Conservation (phyloP, 371 early-diverging fungal genomes). For the Saksenaea vasiformis region DNA sequence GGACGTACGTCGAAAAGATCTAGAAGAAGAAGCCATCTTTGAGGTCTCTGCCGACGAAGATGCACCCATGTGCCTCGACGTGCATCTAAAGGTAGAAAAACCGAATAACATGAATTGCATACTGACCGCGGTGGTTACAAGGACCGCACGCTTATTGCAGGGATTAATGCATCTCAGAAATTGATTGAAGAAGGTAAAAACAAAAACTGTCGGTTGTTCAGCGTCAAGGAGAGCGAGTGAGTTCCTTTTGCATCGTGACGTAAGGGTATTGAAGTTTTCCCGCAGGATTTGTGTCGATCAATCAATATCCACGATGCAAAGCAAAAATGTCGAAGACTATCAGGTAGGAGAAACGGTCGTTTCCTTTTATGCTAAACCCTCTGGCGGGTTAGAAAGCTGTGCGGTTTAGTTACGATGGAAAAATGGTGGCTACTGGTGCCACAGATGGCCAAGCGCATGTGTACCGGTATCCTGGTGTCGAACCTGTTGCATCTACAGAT, state of each 20-base stretch:
- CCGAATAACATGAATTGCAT: slow-evolving; percentile 4
- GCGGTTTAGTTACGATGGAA: slow-evolving; percentile 58
- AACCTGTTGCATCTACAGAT: slow-evolving; percentile 11
- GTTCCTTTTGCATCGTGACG: neutral
- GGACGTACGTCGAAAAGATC: slow-evolving; percentile 47
- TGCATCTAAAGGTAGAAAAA: slow-evolving; percentile 63
- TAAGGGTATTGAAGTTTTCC: neutral
- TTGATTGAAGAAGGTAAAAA: slow-evolving; percentile 58
- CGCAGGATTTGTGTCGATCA: slow-evolving; percentile 18
- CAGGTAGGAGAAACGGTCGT: slow-evolving; percentile 36
- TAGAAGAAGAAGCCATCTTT: slow-evolving; percentile 50
- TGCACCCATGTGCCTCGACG: slow-evolving; percentile 71
- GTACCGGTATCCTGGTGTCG: slow-evolving; percentile 54
- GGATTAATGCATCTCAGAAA: slow-evolving; percentile 59
- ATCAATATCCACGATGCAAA: slow-evolving; percentile 42
- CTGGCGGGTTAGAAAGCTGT: slow-evolving; percentile 38
- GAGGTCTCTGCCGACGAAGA: slow-evolving; percentile 64
- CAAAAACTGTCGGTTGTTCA: slow-evolving; percentile 63
- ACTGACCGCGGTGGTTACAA: slow-evolving; percentile 7
- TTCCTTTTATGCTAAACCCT: neutral
- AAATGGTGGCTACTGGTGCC: slow-evolving; percentile 63
- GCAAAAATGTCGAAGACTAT: slow-evolving; percentile 48
- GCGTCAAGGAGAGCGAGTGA: slow-evolving; percentile 42
- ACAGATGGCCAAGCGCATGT: slow-evolving; percentile 66
- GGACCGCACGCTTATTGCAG: slow-evolving; percentile 49